A percentile compares a stretch with the other conserved stretches of the same genome.
Conservation (phyloP, 2,329 filamentous ascomycete genomes). For the Cordyceps farinosa region DNA sequence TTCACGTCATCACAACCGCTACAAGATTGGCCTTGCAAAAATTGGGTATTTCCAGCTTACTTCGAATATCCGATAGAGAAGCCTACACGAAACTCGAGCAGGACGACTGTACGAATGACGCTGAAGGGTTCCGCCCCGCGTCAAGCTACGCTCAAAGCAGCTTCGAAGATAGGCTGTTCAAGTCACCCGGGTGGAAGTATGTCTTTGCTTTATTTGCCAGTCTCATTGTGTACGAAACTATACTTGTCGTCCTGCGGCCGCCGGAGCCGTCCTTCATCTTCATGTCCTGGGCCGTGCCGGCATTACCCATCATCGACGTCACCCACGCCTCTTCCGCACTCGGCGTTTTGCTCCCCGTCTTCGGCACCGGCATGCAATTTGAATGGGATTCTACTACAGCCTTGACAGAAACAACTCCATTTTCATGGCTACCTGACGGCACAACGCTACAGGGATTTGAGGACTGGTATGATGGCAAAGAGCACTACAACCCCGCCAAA, state of each 20-base stretch:
- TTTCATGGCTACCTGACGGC: conserved; percentile 28
- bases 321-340: conserved; percentile 30
- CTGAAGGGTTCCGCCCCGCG: not conserved
- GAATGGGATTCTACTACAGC: conserved; percentile 29
- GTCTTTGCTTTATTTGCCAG: conserved; percentile 18
- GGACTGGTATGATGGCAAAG: conserved; percentile 26
- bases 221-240: conserved; percentile 23
- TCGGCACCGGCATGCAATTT: conserved; percentile 27
- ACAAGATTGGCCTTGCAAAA: not conserved
- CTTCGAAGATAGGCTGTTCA: not conserved
- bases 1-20: conserved; percentile 24
- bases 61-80: not conserved
- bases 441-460: conserved; percentile 20
- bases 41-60: not conserved
- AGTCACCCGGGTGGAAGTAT: not conserved
- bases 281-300: conserved; percentile 33
- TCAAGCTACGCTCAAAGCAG: not conserved
- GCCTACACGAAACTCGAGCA: not conserved
- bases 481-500: conserved; percentile 33
- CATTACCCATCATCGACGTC: conserved; percentile 34
- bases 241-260: conserved; percentile 28
- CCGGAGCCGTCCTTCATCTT: conserved; percentile 31
- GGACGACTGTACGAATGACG: not conserved
- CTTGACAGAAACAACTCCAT: conserved; percentile 21
- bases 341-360: conserved; percentile 25